phyloP scores from a whole-genome alignment of 768 basidiomycete species.

The Trametes punicea region DNA sequence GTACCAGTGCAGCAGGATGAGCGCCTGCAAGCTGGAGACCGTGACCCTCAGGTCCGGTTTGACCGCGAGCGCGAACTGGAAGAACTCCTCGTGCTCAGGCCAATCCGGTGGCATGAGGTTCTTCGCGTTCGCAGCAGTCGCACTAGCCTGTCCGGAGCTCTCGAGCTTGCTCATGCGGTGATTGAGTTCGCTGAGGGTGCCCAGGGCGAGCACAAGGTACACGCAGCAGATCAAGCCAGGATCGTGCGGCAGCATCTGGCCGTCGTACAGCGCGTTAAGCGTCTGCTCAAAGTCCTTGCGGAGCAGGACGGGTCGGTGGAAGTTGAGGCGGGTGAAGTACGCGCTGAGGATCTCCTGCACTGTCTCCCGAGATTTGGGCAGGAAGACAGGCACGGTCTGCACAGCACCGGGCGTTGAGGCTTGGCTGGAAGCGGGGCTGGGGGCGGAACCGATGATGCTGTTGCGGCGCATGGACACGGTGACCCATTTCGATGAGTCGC shows the following conservation, averaged over 20 bases:
- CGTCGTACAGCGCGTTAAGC: conserved; percentile 65
- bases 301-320: conserved; percentile 74
- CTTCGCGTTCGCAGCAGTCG: conserved; percentile 39
- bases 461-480: conserved; percentile 47
- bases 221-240: conserved; percentile 77
- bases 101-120: conserved; percentile 64
- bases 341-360: conserved; percentile 58
- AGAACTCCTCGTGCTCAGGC: conserved; percentile 84
- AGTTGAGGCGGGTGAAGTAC: conserved; percentile 76
- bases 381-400: conserved; percentile 52
- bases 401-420: conserved; percentile 15
- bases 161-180: conserved; percentile 58
- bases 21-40: conserved; percentile 76
- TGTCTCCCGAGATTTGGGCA: conserved; percentile 75
- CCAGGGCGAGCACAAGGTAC: conserved; percentile 75
- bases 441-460: conserved; percentile 27
- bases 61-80: conserved; percentile 70
- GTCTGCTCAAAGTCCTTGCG: conserved; percentile 65
- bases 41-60: conserved; percentile 84
- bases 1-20: conserved; percentile 86
- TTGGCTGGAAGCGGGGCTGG: conserved; percentile 13
- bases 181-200: conserved; percentile 80
- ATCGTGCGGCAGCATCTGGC: conserved; percentile 51
- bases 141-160: conserved; percentile 37
- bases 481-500: conserved; percentile 62